phyloP scores from a whole-genome alignment of 441 rosid species.

The Pelargonium fulgidum region DNA sequence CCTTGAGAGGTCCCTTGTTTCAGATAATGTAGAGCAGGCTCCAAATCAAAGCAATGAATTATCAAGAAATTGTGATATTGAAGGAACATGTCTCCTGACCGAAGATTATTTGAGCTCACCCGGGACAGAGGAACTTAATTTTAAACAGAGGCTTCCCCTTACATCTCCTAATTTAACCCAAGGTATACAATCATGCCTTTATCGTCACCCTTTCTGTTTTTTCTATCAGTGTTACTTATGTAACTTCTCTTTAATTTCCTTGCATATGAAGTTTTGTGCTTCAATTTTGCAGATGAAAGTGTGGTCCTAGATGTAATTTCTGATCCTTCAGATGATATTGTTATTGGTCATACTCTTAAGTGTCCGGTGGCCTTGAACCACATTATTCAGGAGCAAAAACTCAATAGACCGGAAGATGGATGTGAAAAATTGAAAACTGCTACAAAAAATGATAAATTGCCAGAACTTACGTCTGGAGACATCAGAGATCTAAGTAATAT shows the following conservation, averaged over 20 bases:
- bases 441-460: constrained; percentile 29
- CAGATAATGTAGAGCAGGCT: constrained; percentile 37
- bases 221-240: constrained; percentile 4
- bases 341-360: constrained; percentile 65
- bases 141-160: too few species aligned
- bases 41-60: constrained; percentile 47
- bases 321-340: constrained; percentile 47
- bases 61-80: constrained; percentile 53
- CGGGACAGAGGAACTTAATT: constrained; percentile 39
- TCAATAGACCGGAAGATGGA: constrained; percentile 31
- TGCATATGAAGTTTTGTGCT: constrained; percentile 10
- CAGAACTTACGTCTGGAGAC: constrained; percentile 30
- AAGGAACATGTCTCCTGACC: constrained; percentile 61
- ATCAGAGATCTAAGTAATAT: constrained; percentile 58
- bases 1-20: constrained; percentile 68
- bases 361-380: constrained; percentile 29
- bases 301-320: constrained; percentile 52
- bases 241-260: constrained; percentile 10
- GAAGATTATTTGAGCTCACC: constrained; percentile 52
- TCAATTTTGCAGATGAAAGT: constrained; percentile 47
- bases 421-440: constrained; percentile 27
- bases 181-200: too few species aligned
- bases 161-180: too few species aligned
- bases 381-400: constrained; percentile 38
- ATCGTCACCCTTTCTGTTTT: too few species aligned